Base-by-base conservation (phyloP, 345 rosid species). In the Eucalyptus dawsonii region DNA sequence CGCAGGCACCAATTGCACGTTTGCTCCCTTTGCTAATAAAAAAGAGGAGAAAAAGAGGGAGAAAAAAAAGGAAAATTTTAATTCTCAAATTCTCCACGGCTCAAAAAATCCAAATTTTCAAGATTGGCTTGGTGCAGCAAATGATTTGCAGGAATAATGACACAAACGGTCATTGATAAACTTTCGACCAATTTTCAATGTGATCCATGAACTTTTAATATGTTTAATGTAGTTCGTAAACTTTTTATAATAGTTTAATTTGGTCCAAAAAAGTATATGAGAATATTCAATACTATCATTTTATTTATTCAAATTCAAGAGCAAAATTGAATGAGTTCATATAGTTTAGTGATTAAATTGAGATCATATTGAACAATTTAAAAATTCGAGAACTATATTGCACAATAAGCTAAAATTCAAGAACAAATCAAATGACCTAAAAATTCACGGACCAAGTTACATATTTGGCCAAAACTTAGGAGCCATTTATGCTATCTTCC, bases 1-100 rank as follows among this genome's bases (percentile, higher is more conserved):
- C 5, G 8, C 29, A 1, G 51, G 86, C 47, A 12, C 29, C 62
- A 44, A 56, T 87, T 88, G 83, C 56, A 29, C n/a, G 53, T 89
- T 91, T 88, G 21, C 88, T 80, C 90, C 51, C 47, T 53, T 91
- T 65, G 87, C 72, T 31, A 19, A 58, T 24, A 87, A 44, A 27
- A 60, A 14, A 27, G 40, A 44, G 19, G 67, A 54, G 21, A 54
- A 22, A 87, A 87, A 8, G 1, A 53, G n/a, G n/a, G 4, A 51
- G 0, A 6, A 7, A 53, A n/a, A 87, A 22, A 6, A 8, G 51
- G 27, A 49, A 44, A 83, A 25, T 1, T 83, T 13, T 15, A 83
- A 25, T 15, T 44, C 10, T 65, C 34, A 7, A 29, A 65, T 29
- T 65, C 37, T 65, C 72, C 5, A 14, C 0, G 10, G 72, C 16